Percentiles rank a stretch among this genome's conserved stretches.
Conservation (phyloP, 495 filamentous ascomycete genomes). For the Tuber magnatum region DNA sequence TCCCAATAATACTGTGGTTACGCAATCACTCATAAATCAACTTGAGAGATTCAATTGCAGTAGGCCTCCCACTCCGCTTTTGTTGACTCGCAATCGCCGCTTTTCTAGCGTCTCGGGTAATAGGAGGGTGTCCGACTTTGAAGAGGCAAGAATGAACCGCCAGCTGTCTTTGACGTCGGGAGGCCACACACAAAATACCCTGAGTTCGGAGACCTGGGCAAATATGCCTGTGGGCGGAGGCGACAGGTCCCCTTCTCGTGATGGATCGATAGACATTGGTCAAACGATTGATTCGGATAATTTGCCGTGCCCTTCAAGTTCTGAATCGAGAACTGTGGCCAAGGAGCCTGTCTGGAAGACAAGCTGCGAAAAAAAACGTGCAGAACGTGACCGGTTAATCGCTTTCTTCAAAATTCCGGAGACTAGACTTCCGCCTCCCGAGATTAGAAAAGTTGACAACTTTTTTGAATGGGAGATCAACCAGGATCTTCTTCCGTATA, state of each 20-base stretch:
- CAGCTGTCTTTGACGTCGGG: background rate
- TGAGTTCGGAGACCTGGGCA: background rate
- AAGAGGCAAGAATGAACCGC: fast-evolving
- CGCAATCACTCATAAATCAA: background rate
- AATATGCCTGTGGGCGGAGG: background rate
- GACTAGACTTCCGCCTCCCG: slow-evolving; percentile 9
- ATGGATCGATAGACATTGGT: background rate
- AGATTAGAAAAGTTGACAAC: background rate
- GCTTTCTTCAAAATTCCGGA: slow-evolving; percentile 18
- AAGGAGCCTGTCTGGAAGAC: background rate
- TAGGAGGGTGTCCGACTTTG: background rate
- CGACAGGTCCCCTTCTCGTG: background rate
- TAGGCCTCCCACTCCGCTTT: background rate
- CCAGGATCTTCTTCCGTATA: slow-evolving; percentile 14
- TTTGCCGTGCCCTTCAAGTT: background rate
- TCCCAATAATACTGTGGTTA: background rate
- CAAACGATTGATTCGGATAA: background rate
- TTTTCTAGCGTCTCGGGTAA: background rate
- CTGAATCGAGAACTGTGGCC: background rate
- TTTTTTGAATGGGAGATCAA: slow-evolving; percentile 25
- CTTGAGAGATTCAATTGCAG: background rate
- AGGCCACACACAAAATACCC: background rate
- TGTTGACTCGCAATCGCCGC: background rate
- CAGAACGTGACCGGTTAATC: slow-evolving; percentile 13
- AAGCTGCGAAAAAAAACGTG: background rate